Percentiles rank a stretch among this genome's conserved stretches.
phyloP scores from a whole-genome alignment of 176 grass and related monocot genomes.

The Leersia perrieri region DNA sequence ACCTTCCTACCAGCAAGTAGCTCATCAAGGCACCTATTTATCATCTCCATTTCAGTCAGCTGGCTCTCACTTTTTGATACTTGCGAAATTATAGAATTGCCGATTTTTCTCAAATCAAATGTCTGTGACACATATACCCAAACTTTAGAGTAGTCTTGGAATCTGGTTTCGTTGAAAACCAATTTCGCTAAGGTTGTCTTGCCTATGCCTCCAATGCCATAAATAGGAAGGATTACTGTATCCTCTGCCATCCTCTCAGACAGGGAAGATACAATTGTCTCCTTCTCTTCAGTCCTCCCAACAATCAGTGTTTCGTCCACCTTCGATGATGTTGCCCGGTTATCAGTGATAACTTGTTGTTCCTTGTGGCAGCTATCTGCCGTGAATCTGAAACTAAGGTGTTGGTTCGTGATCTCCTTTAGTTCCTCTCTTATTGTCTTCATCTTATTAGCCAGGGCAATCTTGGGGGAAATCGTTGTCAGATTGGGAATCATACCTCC shows the following conservation, averaged over 20 bases:
- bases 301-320: too few species aligned
- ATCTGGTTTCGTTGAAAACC: neutral
- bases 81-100: neutral
- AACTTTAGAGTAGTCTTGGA: neutral
- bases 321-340: too few species aligned
- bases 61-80: neutral
- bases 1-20: neutral
- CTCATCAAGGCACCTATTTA: neutral
- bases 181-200: neutral
- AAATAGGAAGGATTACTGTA: neutral
- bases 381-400: neutral
- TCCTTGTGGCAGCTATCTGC: neutral
- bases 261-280: neutral
- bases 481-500: neutral
- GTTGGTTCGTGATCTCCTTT: neutral
- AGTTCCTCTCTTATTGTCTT: neutral
- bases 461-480: neutral
- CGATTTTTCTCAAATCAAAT: neutral
- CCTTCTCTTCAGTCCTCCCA: neutral
- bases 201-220: conserved; percentile 2
- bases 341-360: neutral
- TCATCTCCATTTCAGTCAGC: neutral
- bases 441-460: neutral
- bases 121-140: neutral
- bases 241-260: neutral